Conservation (phyloP, 2,329 filamentous ascomycete genomes). For the Nannizzia gypsea region DNA sequence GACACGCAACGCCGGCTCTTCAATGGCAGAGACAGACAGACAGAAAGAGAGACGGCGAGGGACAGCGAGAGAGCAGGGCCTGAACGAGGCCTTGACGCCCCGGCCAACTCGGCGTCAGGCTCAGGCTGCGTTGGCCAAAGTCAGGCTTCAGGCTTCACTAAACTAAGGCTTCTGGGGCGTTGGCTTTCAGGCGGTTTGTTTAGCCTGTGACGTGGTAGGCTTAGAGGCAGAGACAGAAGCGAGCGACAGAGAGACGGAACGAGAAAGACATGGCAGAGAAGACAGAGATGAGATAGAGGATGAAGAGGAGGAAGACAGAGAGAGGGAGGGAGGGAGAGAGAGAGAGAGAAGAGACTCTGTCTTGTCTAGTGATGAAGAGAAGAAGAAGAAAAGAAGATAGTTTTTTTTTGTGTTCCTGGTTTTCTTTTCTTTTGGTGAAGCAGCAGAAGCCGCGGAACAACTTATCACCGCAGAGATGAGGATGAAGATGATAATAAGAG, state of each 20-base stretch:
- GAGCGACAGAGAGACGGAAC: background rate
- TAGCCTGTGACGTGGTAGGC: background rate
- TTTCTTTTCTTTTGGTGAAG: background rate
- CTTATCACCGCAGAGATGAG: background rate
- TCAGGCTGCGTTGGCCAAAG: conserved; percentile 18
- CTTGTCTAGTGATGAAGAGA: background rate
- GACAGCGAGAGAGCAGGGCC: too few species aligned
- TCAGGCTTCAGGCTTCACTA: conserved; percentile 9
- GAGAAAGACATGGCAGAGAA: background rate
- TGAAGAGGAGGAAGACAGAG: background rate
- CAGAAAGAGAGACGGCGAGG: too few species aligned
- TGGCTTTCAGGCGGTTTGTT: too few species aligned
- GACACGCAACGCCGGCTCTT: too few species aligned
- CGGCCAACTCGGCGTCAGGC: conserved; percentile 14
- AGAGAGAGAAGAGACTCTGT: too few species aligned
- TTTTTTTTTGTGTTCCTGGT: background rate
- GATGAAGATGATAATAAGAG: background rate
- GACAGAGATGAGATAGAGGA: background rate
- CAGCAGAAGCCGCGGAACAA: background rate
- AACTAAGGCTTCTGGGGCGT: background rate
- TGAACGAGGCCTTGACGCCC: too few species aligned
- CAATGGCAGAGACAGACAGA: too few species aligned
- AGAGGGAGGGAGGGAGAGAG: background rate
- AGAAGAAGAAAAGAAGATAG: background rate
- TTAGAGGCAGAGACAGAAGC: background rate